Evolutionary conservation across 441 rosid species (phyloP), one percentile per base, ranked within the genome.

Genomic region (Adansonia grandidieri): DNA sequence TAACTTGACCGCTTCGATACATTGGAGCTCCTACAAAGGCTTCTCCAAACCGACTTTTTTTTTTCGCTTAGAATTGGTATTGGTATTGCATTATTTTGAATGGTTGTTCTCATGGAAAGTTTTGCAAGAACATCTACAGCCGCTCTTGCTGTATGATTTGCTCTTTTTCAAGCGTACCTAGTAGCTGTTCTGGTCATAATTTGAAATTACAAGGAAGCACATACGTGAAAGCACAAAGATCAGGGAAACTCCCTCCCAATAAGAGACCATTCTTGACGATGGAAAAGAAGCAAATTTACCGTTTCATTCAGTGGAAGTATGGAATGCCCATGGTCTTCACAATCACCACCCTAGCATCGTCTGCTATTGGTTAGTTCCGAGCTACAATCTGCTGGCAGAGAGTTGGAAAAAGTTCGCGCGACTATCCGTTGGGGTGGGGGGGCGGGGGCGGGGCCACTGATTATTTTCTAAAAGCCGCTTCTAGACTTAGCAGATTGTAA

Each of bases 281-380:
- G 98, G 99, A 20, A 90, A 91, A 87, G 85, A 81, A 51, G 97
- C 77, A 28, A 86, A 87, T 79, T 98, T 60, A 6, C 54, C 32
- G 6, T 2, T 0, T 40, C 32, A 28, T 28, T 28, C 32, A 28
- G 32, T 28, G 32, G 28, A 93, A 96, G 79, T 96, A 88, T 6
- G 97, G 97, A 42, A 74, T 96, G 5, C 98, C 98, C 2, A 88
- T 93, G 98, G 99, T 98, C 1, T 96, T 92, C 78, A 96, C 97
- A 0, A 58, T 91, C 48, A 92, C 97, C 44, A 96, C 97, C 0
- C 70, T 96, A 1, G 82, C 99, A 1, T 91, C 95, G 98, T 80
- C 91, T 20, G 86, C 92, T 15, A 53, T 91, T 4, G 45, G 74
- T 45, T 96, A 90, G 74, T 7, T 62, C 74, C 44, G 92, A 93